phyloP scores from a whole-genome alignment of 2,329 filamentous ascomycete genomes.

The Epichloe uncinata region DNA sequence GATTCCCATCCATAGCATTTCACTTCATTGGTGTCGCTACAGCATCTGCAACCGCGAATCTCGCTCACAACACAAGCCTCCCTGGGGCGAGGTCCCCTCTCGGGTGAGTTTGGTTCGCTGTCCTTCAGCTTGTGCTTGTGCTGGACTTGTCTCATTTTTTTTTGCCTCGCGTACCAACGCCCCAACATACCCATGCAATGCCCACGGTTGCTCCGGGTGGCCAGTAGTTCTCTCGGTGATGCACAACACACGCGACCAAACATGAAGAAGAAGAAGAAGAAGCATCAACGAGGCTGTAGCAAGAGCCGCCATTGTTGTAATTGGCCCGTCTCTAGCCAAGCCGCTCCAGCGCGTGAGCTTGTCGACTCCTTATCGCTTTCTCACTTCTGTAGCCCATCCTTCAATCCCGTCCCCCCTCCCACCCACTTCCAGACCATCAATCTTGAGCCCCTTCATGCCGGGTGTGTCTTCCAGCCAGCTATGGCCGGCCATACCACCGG shows the following conservation, averaged over 20 bases:
- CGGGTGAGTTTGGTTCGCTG: too few species aligned
- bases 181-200: neutral
- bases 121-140: neutral
- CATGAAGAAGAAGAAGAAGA: neutral
- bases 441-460: slow-evolving; percentile 70
- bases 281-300: neutral
- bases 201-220: neutral
- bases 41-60: neutral
- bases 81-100: neutral
- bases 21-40: neutral
- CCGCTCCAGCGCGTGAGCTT: slow-evolving; percentile 5
- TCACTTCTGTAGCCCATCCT: slow-evolving; percentile 82
- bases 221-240: neutral
- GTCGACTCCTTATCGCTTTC: slow-evolving; percentile 48
- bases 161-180: neutral
- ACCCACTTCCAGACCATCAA: slow-evolving; percentile 63
- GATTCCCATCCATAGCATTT: neutral
- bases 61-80: neutral
- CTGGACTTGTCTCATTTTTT: too few species aligned
- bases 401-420: slow-evolving; percentile 80
- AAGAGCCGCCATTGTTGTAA: neutral
- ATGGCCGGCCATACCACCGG: slow-evolving; percentile 86
- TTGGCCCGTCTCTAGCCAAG: neutral
- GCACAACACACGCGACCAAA: neutral
- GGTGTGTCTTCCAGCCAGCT: slow-evolving; percentile 71